phyloP scores from a whole-genome alignment of 1,139 yeast genomes.

The Scheffersomyces stambukii region DNA sequence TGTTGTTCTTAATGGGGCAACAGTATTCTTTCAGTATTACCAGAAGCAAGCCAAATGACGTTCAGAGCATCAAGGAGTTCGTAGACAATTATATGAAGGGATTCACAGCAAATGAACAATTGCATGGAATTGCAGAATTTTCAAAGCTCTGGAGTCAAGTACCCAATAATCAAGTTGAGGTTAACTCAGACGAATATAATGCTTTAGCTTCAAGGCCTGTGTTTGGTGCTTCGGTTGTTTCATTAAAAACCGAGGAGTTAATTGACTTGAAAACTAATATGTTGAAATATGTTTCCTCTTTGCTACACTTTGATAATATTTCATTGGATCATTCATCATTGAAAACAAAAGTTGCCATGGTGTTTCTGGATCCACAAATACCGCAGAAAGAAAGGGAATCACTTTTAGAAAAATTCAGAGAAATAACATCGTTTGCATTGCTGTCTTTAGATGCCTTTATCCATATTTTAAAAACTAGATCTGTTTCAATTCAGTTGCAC shows the following conservation, averaged over 20 bases:
- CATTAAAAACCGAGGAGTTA: slow-evolving; percentile 49
- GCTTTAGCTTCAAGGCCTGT: slow-evolving; percentile 51
- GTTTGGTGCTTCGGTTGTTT: slow-evolving; percentile 58
- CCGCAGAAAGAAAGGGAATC: slow-evolving; percentile 20
- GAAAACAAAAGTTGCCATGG: slow-evolving; percentile 57
- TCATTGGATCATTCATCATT: slow-evolving; percentile 38
- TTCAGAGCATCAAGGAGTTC: slow-evolving; percentile 66
- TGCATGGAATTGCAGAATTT: slow-evolving; percentile 54
- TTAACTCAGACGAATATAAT: slow-evolving; percentile 33
- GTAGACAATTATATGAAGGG: slow-evolving; percentile 62
- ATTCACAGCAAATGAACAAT: slow-evolving; percentile 66
- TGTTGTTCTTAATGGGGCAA: slow-evolving; percentile 75
- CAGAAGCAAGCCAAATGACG: slow-evolving; percentile 61
- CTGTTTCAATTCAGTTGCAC: slow-evolving; percentile 26
- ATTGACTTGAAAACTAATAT: slow-evolving; percentile 46
- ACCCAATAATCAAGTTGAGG: slow-evolving; percentile 38
- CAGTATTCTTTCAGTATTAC: slow-evolving; percentile 57
- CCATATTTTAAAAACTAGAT: slow-evolving; percentile 13
- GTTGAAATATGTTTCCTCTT: slow-evolving; percentile 36
- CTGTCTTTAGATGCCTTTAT: slow-evolving; percentile 30
- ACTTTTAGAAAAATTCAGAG: slow-evolving; percentile 42
- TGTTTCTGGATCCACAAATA: slow-evolving; percentile 46
- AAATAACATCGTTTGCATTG: slow-evolving; percentile 35
- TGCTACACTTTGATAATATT: slow-evolving; percentile 8
- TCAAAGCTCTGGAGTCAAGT: slow-evolving; percentile 51